Conservation (phyloP, 2,329 filamentous ascomycete genomes). For the Pseudogymnoascus sp. region DNA sequence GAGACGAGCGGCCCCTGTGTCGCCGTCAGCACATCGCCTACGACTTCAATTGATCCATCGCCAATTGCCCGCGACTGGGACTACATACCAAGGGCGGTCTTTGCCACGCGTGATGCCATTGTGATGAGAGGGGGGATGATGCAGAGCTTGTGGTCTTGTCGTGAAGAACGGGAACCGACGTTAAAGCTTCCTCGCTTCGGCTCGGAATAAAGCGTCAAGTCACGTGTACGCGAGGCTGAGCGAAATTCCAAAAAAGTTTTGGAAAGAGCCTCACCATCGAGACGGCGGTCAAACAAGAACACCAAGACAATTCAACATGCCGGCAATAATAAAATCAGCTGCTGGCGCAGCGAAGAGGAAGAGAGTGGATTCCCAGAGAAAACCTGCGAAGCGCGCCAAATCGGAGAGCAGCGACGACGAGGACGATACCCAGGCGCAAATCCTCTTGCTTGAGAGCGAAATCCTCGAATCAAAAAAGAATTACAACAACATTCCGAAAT, state of each 20-base stretch:
- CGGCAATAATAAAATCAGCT: slow-evolving; percentile 14
- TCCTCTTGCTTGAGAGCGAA: slow-evolving; percentile 69
- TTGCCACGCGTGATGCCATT: slow-evolving; percentile 98
- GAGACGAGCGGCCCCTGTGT: slow-evolving; percentile 73
- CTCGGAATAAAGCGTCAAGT: slow-evolving; percentile 5
- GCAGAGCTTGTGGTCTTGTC: slow-evolving; percentile 29
- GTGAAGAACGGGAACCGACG: slow-evolving; percentile 21
- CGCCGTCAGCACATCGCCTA: slow-evolving; percentile 14
- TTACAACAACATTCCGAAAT: slow-evolving; percentile 79
- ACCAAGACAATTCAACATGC: slow-evolving; percentile 21
- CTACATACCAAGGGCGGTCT: slow-evolving; percentile 84
- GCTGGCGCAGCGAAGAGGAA: slow-evolving; percentile 36
- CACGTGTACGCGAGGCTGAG: slow-evolving; percentile 11
- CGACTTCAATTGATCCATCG: slow-evolving; percentile 14
- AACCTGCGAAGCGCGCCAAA: slow-evolving; percentile 38
- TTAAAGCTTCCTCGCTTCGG: slow-evolving; percentile 13
- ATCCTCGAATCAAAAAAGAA: slow-evolving; percentile 81
- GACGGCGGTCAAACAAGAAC: background rate
- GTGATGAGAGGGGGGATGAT: slow-evolving; percentile 55
- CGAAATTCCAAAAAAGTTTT: slow-evolving; percentile 13
- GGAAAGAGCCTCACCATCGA: slow-evolving; percentile 6
- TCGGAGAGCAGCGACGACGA: slow-evolving; percentile 35
- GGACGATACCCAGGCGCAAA: slow-evolving; percentile 53
- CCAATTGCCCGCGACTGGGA: slow-evolving; percentile 12
- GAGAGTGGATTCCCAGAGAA: slow-evolving; percentile 41